phyloP scores from a whole-genome alignment of 1,139 yeast species.

The Debaryomyces robertsiae region DNA sequence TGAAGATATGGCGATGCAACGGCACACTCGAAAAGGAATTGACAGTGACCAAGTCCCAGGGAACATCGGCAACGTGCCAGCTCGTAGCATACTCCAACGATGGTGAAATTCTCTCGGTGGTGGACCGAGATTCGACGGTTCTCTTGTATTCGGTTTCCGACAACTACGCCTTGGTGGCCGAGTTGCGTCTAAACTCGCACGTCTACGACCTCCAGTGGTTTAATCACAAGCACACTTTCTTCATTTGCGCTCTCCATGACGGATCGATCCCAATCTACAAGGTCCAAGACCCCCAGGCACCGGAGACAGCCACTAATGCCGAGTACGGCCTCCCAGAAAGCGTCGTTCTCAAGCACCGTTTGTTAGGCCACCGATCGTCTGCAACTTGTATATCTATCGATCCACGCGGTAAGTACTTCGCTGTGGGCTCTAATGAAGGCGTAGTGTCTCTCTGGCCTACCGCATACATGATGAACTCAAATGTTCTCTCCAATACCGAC shows the following conservation, averaged over 20 bases:
- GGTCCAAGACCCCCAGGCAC: constrained; percentile 9
- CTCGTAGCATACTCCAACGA: constrained; percentile 51
- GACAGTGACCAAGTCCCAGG: constrained; percentile 24
- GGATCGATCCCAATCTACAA: constrained; percentile 36
- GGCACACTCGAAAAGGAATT: constrained; percentile 40
- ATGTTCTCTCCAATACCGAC: constrained; percentile 50
- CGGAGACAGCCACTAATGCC: constrained; percentile 9
- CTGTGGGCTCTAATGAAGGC: constrained; percentile 72
- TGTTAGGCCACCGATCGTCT: constrained; percentile 54
- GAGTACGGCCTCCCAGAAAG: constrained; percentile 16
- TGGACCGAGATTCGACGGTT: constrained; percentile 41
- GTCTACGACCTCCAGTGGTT: constrained; percentile 45
- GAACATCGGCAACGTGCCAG: constrained; percentile 24
- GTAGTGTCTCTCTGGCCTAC: constrained; percentile 64
- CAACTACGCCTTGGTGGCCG: constrained; percentile 29
- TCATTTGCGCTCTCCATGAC: constrained; percentile 42
- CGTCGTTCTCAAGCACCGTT: constrained; percentile 33
- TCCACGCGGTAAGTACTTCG: constrained; percentile 57
- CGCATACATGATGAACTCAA: constrained; percentile 44
- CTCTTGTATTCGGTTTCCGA: constrained; percentile 28
- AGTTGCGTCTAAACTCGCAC: constrained; percentile 25
- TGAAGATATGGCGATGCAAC: constrained; percentile 61
- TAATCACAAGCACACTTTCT: constrained; percentile 31
- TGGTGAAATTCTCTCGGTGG: constrained; percentile 54
- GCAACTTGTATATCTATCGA: constrained; percentile 56